Evolutionary conservation across 1,284 basidiomycete species (phyloP), one percentile per base, ranked within the genome.

Genomic region (Sanghuangporus baumii): DNA sequence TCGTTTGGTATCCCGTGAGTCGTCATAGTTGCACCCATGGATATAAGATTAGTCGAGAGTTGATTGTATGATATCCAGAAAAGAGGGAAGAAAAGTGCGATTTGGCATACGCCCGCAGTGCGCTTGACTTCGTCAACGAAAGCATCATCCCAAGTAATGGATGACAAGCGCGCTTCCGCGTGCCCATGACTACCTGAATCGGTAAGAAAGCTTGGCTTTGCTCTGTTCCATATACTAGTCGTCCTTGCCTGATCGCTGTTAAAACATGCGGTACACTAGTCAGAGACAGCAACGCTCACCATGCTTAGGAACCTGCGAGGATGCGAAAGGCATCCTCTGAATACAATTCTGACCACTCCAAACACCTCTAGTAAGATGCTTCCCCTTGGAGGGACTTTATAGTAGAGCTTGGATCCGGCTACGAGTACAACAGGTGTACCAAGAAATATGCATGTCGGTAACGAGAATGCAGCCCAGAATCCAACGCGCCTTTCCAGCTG

Each of bases 81-180:
- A 71, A 81, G 71, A 36, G 81, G 81, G 74, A 79, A 82, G 74
- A 83, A 85, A 54, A 81, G 67, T 74, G 88, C 87, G 52, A 89
- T 84, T 57, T 76, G 74, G 76, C 87, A 89, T n/a, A 87, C 87
- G 66, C 82, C 82, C 70, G 83, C 69, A 1, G 84, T 86, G 67
- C 85, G 79, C 23, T 76, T 73, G 55, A 89, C 83, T 71, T 89
- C 86, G 59, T 81, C 82, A 18, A 89, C 85, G 69, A 81, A 86
- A 54, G 79, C 75, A 63, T 83, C 82, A 65, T 83, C 81, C 81
- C 77, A 80, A 31, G 79, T 80, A 40, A 81, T 78, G 56, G 16
- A 55, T 26, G 57, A 36, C 8, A 67, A 71, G 0, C 68, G 59
- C 1, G 76, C 77, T 12, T 73, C 63, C 12, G 72, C 66, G 5